Percentiles rank a stretch among this genome's conserved stretches.
These are phyloP conservation scores for Russula compacta DNA, from an alignment of 768 basidiomycete genomes.

Conservation along the genomic window DNA sequence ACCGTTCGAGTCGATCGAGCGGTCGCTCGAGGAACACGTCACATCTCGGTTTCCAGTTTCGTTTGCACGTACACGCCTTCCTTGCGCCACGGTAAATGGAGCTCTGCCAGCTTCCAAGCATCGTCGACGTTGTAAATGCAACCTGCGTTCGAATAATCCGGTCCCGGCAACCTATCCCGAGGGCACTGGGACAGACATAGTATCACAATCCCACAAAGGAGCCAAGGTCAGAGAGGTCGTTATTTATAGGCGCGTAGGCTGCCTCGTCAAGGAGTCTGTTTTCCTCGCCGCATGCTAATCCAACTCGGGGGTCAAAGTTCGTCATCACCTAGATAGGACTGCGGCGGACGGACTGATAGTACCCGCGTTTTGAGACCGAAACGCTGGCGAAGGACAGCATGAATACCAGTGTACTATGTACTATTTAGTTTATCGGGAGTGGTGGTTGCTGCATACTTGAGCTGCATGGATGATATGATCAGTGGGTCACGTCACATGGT, in stretches of 20 bases:
- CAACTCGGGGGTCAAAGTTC: no score
- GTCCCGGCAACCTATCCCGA: not conserved
- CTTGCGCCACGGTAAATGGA: not conserved
- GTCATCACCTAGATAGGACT: not conserved
- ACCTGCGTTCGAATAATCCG: not conserved
- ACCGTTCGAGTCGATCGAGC: not conserved
- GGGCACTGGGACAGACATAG: not conserved
- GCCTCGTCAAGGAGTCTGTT: not conserved
- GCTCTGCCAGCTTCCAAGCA: not conserved
- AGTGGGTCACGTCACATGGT: slow-evolving; percentile 1
- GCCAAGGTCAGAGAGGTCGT: not conserved
- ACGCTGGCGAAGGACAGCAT: not conserved
- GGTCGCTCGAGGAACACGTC: not conserved
- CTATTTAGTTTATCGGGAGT: not conserved
- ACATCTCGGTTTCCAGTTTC: slow-evolving; percentile 12
- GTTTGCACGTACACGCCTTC: slow-evolving; percentile 2
- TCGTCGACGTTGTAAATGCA: not conserved
- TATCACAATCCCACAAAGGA: not conserved
- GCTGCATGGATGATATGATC: not conserved
- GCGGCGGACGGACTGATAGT: not conserved
- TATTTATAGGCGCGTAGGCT: not conserved
- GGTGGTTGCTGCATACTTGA: not conserved
- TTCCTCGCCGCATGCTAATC: not conserved
- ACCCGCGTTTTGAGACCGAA: not conserved
- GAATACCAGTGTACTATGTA: not conserved